A percentile compares a stretch with the other conserved stretches of the same genome.
Conservation (phyloP, 495 filamentous ascomycete genomes). For the Glonium stellatum region DNA sequence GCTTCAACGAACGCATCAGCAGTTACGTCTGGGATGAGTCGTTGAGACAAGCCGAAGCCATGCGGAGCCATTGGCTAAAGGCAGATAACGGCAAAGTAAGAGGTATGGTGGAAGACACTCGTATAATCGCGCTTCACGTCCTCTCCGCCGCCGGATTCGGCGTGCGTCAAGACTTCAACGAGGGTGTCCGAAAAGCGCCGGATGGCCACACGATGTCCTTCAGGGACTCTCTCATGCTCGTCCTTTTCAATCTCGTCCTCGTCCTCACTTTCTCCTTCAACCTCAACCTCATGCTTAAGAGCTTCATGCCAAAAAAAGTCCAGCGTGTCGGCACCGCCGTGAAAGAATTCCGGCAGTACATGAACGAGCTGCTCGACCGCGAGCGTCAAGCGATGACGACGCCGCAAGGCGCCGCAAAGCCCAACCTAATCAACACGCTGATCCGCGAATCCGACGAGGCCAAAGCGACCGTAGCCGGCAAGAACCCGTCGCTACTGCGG, state of each 20-base stretch:
- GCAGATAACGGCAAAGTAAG: constrained; percentile 1
- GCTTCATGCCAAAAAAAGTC: neutral
- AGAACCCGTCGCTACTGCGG: neutral
- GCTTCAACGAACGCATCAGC: constrained; percentile 26
- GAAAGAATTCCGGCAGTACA: constrained; percentile 18
- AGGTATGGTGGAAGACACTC: constrained; percentile 19
- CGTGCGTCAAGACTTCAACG: constrained; percentile 12
- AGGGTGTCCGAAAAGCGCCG: neutral
- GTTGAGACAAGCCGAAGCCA: constrained; percentile 15
- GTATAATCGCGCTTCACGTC: constrained; percentile 21
- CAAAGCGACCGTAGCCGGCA: constrained; percentile 5
- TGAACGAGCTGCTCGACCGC: constrained; percentile 19
- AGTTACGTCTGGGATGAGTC: constrained; percentile 25
- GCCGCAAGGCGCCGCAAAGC: constrained; percentile 2
- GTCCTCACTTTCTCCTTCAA: neutral
- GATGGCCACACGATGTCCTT: constrained; percentile 13
- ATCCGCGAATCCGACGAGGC: constrained; percentile 20
- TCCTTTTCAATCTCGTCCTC: constrained; percentile 9
- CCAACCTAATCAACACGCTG: constrained; percentile 24
- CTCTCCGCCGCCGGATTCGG: constrained; percentile 22
- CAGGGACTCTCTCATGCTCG: constrained; percentile 16
- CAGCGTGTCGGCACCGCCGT: neutral
- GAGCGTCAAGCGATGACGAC: constrained; percentile 7
- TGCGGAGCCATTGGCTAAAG: constrained; percentile 20
- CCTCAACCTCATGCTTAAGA: neutral